Evolutionary conservation across 2,329 filamentous ascomycete genomes (phyloP).

Genomic region (Microsporum audouinii): DNA sequence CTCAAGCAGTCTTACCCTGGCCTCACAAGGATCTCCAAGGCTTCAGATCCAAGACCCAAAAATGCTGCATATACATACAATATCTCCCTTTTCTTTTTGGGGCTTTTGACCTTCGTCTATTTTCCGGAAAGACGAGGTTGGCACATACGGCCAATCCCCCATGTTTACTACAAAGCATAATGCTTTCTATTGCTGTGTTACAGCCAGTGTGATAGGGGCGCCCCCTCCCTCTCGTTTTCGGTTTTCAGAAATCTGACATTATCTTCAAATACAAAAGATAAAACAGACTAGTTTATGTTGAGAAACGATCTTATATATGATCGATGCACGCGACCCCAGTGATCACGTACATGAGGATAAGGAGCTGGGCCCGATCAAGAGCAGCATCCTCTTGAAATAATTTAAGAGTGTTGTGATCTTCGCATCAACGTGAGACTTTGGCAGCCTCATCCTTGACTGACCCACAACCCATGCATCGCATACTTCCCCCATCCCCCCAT

Average conservation of each 20-base stretch:
- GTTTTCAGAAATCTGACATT: background rate
- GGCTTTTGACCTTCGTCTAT: constrained; percentile 5
- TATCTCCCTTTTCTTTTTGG: background rate
- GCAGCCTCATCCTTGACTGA: background rate
- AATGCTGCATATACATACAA: background rate
- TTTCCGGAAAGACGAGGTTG: constrained; percentile 5
- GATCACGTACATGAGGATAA: background rate
- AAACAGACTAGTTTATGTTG: background rate
- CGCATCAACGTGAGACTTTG: constrained; percentile 4
- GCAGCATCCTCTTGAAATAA: background rate
- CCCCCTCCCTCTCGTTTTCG: background rate
- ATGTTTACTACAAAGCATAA: background rate
- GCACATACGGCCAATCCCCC: constrained; percentile 1
- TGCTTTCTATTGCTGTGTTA: background rate
- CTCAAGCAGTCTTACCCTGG: background rate
- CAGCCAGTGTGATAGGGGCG: background rate
- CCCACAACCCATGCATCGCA: constrained; percentile 5
- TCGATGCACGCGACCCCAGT: background rate
- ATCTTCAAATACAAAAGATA: background rate
- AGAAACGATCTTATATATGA: background rate
- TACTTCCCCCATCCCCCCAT: constrained; percentile 6
- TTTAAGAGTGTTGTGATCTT: constrained; percentile 4
- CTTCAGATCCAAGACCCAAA: background rate
- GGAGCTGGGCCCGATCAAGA: background rate
- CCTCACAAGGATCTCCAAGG: background rate